Evolutionary conservation across 768 basidiomycete genomes (phyloP), one percentile per base, ranked within the genome.

Genomic region (Kwoniella shandongensis): DNA sequence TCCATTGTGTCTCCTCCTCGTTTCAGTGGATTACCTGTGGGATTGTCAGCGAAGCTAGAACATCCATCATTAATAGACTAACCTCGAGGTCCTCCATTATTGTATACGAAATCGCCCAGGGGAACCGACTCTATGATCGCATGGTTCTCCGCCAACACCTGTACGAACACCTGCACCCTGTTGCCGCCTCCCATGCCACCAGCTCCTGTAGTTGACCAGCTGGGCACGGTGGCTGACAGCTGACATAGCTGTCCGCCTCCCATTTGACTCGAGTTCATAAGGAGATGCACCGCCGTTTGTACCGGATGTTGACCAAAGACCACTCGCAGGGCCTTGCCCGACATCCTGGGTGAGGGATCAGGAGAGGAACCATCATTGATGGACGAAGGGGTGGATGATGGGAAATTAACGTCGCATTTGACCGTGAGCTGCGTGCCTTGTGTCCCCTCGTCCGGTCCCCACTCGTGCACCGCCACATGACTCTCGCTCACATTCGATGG

Each of bases 241-340:
- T 61, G 61, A 40, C 60, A 62, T 53, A 74, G 83, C 81, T 64
- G 66, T 29, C 56, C 63, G 44, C 46, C 52, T 88, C 77, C 11
- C 84, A 84, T 71, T 87, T 84, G 25, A 87, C 83, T 17, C 83
- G 83, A 50, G 87, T 35, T 85, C 84, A 87, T 44, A 83, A 59
- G 35, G 22, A 53, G 55, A 44, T 40, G 59, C 11, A 91, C 86
- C 12, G 81, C 81, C 0, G 89, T 91, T 30, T 80, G 79, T 23
- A 91, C 81, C 2, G 88, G 83, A 61, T 82, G 84, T 57, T 80
- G 75, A 27, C 86, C 89, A 62, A 91, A 80, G 65, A 90, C 84
- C 62, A 91, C 83, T 49, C 89, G 84, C 22, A 90, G 82, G 57
- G 81, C 84, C 35, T 87, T 82, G 10, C 81, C 79, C 27, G 56